Evolutionary conservation across 2,329 filamentous ascomycete genomes (phyloP).

Genomic region (Botrytis cinerea): DNA sequence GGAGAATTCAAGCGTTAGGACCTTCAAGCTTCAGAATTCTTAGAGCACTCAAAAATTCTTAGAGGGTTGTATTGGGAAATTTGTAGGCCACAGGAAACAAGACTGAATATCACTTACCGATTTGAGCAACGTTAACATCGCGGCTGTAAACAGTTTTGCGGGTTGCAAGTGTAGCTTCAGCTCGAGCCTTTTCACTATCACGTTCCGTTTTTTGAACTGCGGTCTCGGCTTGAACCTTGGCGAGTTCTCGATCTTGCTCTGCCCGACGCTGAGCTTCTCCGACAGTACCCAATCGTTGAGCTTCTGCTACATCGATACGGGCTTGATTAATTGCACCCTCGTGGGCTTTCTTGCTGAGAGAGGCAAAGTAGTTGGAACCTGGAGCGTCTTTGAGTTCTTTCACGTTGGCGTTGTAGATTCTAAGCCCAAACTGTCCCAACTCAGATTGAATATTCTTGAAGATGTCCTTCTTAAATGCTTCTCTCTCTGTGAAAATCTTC

Average conservation of each 20-base stretch:
- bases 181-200: slow-evolving; percentile 76
- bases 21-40: not conserved
- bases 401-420: slow-evolving; percentile 73
- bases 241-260: slow-evolving; percentile 80
- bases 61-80: not conserved
- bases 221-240: slow-evolving; percentile 84
- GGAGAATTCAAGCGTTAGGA: not conserved
- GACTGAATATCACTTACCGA: slow-evolving; percentile 43
- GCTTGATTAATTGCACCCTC: slow-evolving; percentile 84
- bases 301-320: slow-evolving; percentile 64
- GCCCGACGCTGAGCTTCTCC: slow-evolving; percentile 78
- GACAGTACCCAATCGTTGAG: slow-evolving; percentile 67
- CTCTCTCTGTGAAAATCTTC: slow-evolving; percentile 65
- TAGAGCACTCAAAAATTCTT: not conserved
- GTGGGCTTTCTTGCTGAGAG: slow-evolving; percentile 79
- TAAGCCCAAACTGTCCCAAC: slow-evolving; percentile 76
- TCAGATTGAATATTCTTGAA: slow-evolving; percentile 61
- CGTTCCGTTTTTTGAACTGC: slow-evolving; percentile 74
- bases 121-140: slow-evolving; percentile 74
- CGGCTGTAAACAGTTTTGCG: slow-evolving; percentile 71
- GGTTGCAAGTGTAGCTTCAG: slow-evolving; percentile 74
- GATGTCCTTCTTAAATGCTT: slow-evolving; percentile 75
- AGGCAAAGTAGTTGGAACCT: slow-evolving; percentile 80
- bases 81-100: not conserved
- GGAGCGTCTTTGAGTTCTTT: slow-evolving; percentile 85